Conservation (phyloP, 169 alveolate species). For the Nephromyces sp. region DNA sequence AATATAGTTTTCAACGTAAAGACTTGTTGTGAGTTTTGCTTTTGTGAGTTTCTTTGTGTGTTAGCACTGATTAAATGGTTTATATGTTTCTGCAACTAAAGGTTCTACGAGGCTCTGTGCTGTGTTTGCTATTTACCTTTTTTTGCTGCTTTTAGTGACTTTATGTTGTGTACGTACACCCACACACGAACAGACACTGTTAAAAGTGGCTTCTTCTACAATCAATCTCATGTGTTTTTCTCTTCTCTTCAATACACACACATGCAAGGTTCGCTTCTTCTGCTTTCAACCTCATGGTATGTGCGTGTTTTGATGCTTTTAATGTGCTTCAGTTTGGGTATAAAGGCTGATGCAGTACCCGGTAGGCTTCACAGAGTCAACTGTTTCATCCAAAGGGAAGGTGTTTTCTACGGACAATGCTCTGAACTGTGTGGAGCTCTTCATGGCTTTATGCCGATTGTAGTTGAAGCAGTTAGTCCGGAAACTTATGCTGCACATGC, state of each 20-base stretch:
- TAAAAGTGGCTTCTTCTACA: no score
- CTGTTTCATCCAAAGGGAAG: conserved; percentile 79
- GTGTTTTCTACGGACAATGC: conserved; percentile 81
- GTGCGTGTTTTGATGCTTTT: conserved; percentile 26
- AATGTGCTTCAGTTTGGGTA: conserved; percentile 71
- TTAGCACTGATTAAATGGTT: no score
- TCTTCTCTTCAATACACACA: not conserved
- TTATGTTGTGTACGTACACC: no score
- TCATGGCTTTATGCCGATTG: conserved; percentile 85
- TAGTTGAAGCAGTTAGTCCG: conserved; percentile 73
- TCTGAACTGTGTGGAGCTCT: conserved; percentile 82
- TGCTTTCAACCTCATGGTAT: not conserved
- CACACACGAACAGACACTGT: no score
- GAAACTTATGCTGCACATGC: conserved; percentile 85
- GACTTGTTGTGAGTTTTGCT: no score
- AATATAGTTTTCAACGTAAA: no score
- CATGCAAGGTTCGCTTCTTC: not conserved
- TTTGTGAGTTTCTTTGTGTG: no score
- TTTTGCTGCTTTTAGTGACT: no score
- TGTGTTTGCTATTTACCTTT: no score
- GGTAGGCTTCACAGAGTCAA: conserved; percentile 67
- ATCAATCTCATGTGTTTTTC: no score
- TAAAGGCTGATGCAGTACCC: conserved; percentile 80
- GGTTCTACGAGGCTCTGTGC: no score
- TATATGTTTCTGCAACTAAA: no score